Percentiles rank a stretch among this genome's conserved stretches.
Evolutionary conservation across 2,329 filamentous ascomycete genomes (phyloP).

Genomic region (Exophiala lecanii-corni): DNA sequence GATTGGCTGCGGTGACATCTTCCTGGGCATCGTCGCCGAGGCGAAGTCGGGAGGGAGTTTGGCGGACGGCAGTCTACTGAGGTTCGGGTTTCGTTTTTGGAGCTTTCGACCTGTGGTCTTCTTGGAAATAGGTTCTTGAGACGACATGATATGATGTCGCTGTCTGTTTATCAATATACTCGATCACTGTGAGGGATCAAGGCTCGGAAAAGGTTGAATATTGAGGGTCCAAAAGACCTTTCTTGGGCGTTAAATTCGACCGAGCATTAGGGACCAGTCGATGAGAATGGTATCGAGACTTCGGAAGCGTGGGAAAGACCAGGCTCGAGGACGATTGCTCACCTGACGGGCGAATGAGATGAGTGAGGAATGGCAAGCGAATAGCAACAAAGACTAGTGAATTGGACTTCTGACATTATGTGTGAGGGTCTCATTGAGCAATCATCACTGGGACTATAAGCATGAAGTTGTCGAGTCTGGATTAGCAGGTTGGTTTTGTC

Average conservation of each 20-base stretch:
- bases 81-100: conserved; percentile 40
- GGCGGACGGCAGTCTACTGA: conserved; percentile 42
- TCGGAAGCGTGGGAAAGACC: no score
- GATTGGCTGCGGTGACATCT: conserved; percentile 55
- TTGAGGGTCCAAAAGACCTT: no score
- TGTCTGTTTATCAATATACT: no score
- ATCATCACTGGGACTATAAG: no score
- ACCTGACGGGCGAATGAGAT: background rate
- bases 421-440: background rate
- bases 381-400: background rate
- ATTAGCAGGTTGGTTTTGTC: no score
- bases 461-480: no score
- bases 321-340: conserved; percentile 1
- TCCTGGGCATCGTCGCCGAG: conserved; percentile 57
- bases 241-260: no score
- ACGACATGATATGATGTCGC: conserved; percentile 13
- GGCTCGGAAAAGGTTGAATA: no score
- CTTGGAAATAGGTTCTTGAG: conserved; percentile 12
- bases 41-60: conserved; percentile 56
- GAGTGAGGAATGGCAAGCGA: background rate
- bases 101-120: conserved; percentile 40
- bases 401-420: conserved; percentile 2
- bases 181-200: no score
- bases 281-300: no score
- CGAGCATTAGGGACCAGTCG: no score